phyloP scores from a whole-genome alignment of 148 eudicot species.

The Gaultheria prostrata region DNA sequence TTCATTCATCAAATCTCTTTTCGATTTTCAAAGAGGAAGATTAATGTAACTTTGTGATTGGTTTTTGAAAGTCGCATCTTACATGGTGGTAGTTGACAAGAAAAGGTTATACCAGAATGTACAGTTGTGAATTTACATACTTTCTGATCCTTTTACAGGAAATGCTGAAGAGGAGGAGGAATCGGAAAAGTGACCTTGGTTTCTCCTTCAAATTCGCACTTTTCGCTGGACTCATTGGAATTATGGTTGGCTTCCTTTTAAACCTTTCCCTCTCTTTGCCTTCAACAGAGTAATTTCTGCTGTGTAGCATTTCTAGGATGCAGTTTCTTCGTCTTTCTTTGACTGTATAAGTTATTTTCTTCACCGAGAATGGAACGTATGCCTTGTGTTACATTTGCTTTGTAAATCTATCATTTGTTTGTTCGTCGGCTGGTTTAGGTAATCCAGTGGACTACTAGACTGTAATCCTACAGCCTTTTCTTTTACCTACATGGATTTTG shows the following conservation, averaged over 20 bases:
- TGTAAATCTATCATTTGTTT: constrained; percentile 12
- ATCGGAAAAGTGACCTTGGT: constrained; percentile 43
- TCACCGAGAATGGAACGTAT: background rate
- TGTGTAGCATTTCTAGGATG: constrained; percentile 3
- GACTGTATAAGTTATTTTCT: background rate
- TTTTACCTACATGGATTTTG: background rate
- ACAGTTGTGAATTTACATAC: constrained; percentile 5
- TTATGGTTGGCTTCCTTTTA: constrained; percentile 62
- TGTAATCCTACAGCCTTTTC: background rate
- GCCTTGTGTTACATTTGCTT: background rate
- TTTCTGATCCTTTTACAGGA: constrained; percentile 39
- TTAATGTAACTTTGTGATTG: background rate
- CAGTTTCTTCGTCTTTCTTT: constrained; percentile 9
- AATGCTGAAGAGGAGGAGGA: constrained; percentile 52
- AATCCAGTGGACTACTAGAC: background rate
- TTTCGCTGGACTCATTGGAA: constrained; percentile 60
- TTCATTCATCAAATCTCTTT: constrained; percentile 26
- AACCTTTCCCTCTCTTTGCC: constrained; percentile 54
- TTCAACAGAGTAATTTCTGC: constrained; percentile 24
- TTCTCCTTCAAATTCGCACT: constrained; percentile 64
- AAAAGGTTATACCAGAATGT: constrained; percentile 23
- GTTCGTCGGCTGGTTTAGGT: background rate
- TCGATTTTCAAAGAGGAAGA: background rate
- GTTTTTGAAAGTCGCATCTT: background rate
- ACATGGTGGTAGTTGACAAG: background rate